Percentiles rank a stretch among this genome's conserved stretches.
Conservation (phyloP, 2,329 filamentous ascomycete species). For the Colletotrichum spaethianum region DNA sequence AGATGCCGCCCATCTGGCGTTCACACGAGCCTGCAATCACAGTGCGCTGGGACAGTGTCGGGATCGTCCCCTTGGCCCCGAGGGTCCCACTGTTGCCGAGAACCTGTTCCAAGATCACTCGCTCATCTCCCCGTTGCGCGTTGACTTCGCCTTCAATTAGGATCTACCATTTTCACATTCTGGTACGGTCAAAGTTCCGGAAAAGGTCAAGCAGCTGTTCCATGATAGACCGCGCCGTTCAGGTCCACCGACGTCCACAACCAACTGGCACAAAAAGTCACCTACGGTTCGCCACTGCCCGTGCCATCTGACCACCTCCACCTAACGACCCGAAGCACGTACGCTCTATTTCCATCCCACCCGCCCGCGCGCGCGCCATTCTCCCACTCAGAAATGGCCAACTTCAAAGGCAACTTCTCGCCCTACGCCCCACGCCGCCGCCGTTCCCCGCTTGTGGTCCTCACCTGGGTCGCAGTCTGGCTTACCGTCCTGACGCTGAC, state of each 20-base stretch:
- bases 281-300: not conserved
- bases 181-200: not conserved
- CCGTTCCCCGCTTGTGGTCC: constrained; percentile 30
- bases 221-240: not conserved
- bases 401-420: constrained; percentile 15
- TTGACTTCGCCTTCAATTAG: not conserved
- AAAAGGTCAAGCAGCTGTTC: not conserved
- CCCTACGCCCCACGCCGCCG: constrained; percentile 39
- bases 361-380: not conserved
- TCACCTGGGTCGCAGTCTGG: constrained; percentile 41
- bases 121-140: not conserved
- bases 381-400: constrained; percentile 19
- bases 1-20: not conserved
- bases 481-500: constrained; percentile 35
- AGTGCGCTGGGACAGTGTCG: constrained; percentile 23
- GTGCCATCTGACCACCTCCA: constrained; percentile 3
- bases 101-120: not conserved
- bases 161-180: not conserved
- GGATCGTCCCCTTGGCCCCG: not conserved
- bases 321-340: not conserved
- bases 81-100: not conserved
- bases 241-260: not conserved
- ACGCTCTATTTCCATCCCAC: not conserved
- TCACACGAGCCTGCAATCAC: constrained; percentile 1
- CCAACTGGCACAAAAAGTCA: not conserved